phyloP scores from a whole-genome alignment of 768 basidiomycete genomes.

The Rhodotorula diobovata region DNA sequence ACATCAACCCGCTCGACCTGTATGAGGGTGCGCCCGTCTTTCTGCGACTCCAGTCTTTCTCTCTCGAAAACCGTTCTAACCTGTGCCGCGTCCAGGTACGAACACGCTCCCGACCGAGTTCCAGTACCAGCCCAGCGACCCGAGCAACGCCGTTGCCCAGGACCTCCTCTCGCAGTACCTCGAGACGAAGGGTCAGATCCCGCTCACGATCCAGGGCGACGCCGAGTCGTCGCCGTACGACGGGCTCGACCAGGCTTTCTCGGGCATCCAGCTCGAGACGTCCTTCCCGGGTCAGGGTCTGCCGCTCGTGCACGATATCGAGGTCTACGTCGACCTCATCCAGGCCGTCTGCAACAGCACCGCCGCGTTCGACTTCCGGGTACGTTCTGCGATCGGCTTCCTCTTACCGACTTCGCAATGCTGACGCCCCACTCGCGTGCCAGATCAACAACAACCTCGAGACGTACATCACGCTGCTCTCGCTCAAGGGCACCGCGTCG shows the following conservation, averaged over 20 bases:
- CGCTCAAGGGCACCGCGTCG: constrained; percentile 53
- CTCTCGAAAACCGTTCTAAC: too few species aligned
- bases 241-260: constrained; percentile 58
- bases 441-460: constrained; percentile 51
- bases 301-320: constrained; percentile 53
- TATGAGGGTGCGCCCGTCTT: constrained; percentile 44
- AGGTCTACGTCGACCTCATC: constrained; percentile 59
- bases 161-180: constrained; percentile 54
- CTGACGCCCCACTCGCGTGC: constrained; percentile 56
- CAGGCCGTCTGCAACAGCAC: constrained; percentile 12
- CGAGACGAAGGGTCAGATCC: constrained; percentile 51
- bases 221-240: constrained; percentile 59
- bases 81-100: constrained; percentile 41
- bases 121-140: constrained; percentile 60
- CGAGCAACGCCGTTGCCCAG: constrained; percentile 64
- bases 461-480: constrained; percentile 58
- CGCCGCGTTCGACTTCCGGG: constrained; percentile 17
- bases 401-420: background rate
- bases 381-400: background rate
- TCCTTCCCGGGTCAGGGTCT: constrained; percentile 23
- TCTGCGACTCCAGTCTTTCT: too few species aligned
- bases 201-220: constrained; percentile 54
- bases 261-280: constrained; percentile 55
- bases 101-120: constrained; percentile 60
- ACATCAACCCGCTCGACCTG: constrained; percentile 52